Evolutionary conservation across 169 alveolate species (phyloP).

Genomic region (Besnoitia besnoiti): DNA sequence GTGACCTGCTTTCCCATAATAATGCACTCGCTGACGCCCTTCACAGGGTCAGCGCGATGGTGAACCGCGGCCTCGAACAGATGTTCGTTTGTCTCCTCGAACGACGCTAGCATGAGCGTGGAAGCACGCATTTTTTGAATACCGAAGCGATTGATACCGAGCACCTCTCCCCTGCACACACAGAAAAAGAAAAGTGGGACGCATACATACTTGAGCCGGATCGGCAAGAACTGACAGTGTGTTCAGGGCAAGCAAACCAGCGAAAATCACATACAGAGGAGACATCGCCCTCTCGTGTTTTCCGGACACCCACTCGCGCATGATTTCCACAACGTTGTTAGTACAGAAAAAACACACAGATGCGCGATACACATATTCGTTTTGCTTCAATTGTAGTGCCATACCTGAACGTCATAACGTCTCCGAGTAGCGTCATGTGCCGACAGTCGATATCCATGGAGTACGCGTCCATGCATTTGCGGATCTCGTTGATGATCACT

Average conservation of each 20-base stretch:
- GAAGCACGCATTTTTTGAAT: constrained; percentile 96
- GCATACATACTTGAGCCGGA: no score
- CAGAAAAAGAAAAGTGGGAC: not conserved
- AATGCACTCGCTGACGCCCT: constrained; percentile 96
- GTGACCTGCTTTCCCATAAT: constrained; percentile 95
- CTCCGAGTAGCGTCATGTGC: constrained; percentile 96
- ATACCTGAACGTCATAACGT: constrained; percentile 96
- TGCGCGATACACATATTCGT: not conserved
- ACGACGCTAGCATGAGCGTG: constrained; percentile 97
- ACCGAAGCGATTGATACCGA: constrained; percentile 97
- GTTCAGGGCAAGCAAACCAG: no score
- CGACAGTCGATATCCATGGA: constrained; percentile 94
- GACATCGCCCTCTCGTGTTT: no score
- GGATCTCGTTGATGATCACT: constrained; percentile 93
- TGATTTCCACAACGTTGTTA: no score
- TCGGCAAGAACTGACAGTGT: no score
- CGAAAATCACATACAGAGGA: no score
- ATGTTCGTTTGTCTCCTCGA: constrained; percentile 98
- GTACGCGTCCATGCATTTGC: constrained; percentile 93
- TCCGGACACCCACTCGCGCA: no score
- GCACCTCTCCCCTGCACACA: constrained; percentile 87
- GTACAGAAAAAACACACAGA: no score
- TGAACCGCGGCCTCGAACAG: constrained; percentile 97
- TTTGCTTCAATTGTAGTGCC: not conserved
- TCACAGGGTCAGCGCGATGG: constrained; percentile 72